These are phyloP conservation scores for Yamadazyma paraphyllophila DNA, from an alignment of 805 yeast genomes.

Conservation along the genomic window DNA sequence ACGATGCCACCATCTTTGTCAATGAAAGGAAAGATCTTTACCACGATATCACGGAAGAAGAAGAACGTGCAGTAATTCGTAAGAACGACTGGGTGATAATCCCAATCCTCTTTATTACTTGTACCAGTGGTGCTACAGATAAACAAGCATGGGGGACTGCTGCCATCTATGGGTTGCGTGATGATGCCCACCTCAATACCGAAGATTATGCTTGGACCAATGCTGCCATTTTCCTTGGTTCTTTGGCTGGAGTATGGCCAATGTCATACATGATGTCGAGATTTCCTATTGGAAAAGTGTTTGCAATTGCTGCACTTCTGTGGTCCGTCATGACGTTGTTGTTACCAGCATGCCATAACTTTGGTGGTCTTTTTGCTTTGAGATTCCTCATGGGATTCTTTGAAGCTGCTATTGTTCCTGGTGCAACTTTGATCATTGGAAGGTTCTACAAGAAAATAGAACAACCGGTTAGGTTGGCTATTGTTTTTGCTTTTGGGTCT, in stretches of 20 bases:
- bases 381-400: conserved; percentile 24
- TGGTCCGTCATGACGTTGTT: conserved; percentile 18
- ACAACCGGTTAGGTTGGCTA: conserved; percentile 17
- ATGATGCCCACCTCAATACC: conserved; percentile 13
- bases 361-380: conserved; percentile 16
- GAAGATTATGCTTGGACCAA: conserved; percentile 21
- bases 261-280: conserved; percentile 16
- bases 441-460: conserved; percentile 18
- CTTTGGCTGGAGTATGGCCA: conserved; percentile 19
- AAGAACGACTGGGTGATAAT: conserved; percentile 16
- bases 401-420: conserved; percentile 26
- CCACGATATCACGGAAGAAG: conserved; percentile 15
- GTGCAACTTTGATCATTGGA: conserved; percentile 15
- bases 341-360: conserved; percentile 14
- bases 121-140: conserved; percentile 21
- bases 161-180: conserved; percentile 18
- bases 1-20: conserved; percentile 16
- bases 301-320: conserved; percentile 19
- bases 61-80: conserved; percentile 12
- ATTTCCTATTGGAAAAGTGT: conserved; percentile 23
- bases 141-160: conserved; percentile 19
- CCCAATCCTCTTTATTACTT: conserved; percentile 16
- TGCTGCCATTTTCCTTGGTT: conserved; percentile 18
- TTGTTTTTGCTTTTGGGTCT: conserved; percentile 19
- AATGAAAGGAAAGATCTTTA: conserved; percentile 12